phyloP scores from a whole-genome alignment of 2,329 filamentous ascomycete species.

The Hyphodiscus sp. region DNA sequence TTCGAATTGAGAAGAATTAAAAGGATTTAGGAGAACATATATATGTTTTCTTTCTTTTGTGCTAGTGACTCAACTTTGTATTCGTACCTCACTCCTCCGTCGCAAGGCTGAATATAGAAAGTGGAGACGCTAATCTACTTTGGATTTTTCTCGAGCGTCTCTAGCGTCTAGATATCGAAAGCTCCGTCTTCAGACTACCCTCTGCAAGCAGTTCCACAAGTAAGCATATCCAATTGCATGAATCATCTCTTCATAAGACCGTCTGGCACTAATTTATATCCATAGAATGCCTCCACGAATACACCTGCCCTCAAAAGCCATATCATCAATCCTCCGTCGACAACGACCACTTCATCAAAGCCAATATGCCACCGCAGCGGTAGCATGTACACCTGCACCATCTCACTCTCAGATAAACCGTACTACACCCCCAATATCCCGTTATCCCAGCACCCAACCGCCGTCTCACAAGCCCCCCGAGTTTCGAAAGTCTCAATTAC shows the following conservation, averaged over 20 bases:
- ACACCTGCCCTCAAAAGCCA: slow-evolving; percentile 26
- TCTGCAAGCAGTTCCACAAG: slow-evolving; percentile 6
- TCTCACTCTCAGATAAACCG: slow-evolving; percentile 42
- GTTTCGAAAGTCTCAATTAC: slow-evolving; percentile 83
- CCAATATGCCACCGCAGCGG: slow-evolving; percentile 44
- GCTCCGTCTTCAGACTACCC: neutral
- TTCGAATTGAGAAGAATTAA: neutral
- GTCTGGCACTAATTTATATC: slow-evolving; percentile 1
- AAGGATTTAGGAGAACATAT: neutral
- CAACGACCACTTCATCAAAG: slow-evolving; percentile 33
- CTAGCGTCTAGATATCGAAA: neutral
- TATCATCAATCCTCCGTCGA: slow-evolving; percentile 29
- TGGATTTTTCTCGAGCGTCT: slow-evolving; percentile 17
- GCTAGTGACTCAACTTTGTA: neutral
- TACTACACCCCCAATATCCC: slow-evolving; percentile 30
- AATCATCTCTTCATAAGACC: neutral
- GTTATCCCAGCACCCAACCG: slow-evolving; percentile 64
- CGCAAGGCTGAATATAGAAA: neutral
- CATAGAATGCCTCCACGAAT: slow-evolving; percentile 46
- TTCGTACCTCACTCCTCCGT: neutral
- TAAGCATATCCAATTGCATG: slow-evolving; percentile 8
- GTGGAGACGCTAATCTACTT: slow-evolving; percentile 14
- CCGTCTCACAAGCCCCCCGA: slow-evolving; percentile 82
- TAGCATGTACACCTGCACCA: slow-evolving; percentile 41
- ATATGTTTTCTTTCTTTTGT: neutral